Evolutionary conservation across 148 eudicot species (phyloP).

Genomic region (Cornus suecica): DNA sequence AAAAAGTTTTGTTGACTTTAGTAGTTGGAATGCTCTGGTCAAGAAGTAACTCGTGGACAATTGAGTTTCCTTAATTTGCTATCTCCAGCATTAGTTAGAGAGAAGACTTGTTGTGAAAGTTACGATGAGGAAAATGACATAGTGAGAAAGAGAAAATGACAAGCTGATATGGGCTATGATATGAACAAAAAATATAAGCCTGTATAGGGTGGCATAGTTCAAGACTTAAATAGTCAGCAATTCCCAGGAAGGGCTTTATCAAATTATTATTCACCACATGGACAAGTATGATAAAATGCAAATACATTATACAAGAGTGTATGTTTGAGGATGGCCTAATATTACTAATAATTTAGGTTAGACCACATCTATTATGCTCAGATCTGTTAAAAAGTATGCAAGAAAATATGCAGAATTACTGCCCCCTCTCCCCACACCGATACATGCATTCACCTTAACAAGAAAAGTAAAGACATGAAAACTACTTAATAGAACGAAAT

Average conservation of each 20-base stretch:
- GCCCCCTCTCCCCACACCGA: background rate
- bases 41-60: background rate
- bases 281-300: background rate
- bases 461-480: background rate
- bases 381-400: background rate
- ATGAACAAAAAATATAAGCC: background rate
- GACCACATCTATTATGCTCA: background rate
- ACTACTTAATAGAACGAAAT: conserved; percentile 1
- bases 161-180: background rate
- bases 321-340: background rate
- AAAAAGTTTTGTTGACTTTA: too few relatives aligned
- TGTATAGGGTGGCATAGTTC: background rate
- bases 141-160: background rate
- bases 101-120: background rate
- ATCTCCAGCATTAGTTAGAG: background rate
- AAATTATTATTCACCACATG: background rate
- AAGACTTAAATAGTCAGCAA: background rate
- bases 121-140: background rate
- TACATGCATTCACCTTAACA: too few relatives aligned
- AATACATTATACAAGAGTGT: background rate
- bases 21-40: background rate
- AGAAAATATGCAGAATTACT: background rate
- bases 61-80: background rate
- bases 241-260: background rate
- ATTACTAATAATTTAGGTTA: too few relatives aligned